A percentile compares a stretch with the other conserved stretches of the same genome.
These are phyloP conservation scores for Penicillium carneum DNA, from an alignment of 2,329 filamentous ascomycete genomes.

Conservation along the genomic window DNA sequence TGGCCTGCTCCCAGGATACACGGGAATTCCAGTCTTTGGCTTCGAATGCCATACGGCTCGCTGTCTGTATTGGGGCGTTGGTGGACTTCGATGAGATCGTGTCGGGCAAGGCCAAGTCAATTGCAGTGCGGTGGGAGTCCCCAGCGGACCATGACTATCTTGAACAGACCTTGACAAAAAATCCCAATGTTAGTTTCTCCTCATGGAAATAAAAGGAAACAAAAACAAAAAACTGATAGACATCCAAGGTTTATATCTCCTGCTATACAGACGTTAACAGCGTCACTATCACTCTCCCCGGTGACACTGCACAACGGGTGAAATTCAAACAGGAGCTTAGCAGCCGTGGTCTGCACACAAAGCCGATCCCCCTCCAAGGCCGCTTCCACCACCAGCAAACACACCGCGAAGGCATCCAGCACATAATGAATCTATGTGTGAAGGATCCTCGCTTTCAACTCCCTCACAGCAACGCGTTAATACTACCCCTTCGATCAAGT, in stretches of 20 bases:
- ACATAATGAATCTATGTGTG: not conserved
- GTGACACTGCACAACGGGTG: not conserved
- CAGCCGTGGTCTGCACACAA: not conserved
- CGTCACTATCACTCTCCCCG: not conserved
- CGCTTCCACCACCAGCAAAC: not conserved
- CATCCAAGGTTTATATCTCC: not conserved
- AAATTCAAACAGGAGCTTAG: not conserved
- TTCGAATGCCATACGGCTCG: constrained; percentile 1
- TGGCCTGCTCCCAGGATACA: not conserved
- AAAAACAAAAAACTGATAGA: not conserved
- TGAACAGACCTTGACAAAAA: not conserved
- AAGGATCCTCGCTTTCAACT: constrained; percentile 1
- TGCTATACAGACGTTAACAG: not conserved
- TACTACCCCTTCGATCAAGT: not conserved
- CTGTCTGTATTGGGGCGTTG: constrained; percentile 5
- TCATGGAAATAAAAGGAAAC: not conserved
- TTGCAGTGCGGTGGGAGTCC: constrained; percentile 15
- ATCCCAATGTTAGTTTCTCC: not conserved
- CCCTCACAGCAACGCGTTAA: not conserved
- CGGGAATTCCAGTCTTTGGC: constrained; percentile 1
- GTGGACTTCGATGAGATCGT: constrained; percentile 9
- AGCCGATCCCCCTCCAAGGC: not conserved
- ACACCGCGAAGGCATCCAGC: not conserved
- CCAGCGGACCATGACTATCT: not conserved
- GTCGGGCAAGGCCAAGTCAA: not conserved